Conservation (phyloP, 1,284 basidiomycete species). For the Sporisorium exsertum region DNA sequence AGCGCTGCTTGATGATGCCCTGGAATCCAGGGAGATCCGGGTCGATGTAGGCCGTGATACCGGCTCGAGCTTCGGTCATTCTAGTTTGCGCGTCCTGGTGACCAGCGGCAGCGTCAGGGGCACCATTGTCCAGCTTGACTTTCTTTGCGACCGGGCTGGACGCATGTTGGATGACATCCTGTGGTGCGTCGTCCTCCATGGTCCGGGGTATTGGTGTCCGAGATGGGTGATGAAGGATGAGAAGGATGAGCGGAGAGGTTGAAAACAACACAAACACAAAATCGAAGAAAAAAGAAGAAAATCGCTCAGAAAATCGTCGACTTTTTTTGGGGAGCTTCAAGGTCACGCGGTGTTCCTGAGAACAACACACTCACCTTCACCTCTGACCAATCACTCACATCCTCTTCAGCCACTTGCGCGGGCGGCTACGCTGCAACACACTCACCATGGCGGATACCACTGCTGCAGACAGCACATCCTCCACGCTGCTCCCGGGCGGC, state of each 20-base stretch:
- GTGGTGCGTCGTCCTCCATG: neutral
- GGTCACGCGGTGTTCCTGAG: no score
- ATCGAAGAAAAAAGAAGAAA: neutral
- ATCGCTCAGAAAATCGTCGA: neutral
- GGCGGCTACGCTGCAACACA: no score
- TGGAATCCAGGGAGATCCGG: conserved; percentile 51
- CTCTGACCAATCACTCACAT: no score
- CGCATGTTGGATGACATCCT: neutral
- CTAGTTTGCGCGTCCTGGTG: conserved; percentile 14
- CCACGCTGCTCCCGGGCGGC: conserved; percentile 32
- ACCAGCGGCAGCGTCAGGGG: neutral
- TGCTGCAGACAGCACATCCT: neutral
- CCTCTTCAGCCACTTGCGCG: no score
- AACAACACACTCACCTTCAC: no score
- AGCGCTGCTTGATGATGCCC: conserved; percentile 66
- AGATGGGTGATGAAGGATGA: neutral
- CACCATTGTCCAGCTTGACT: conserved; percentile 16
- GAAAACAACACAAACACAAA: neutral
- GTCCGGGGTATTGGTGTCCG: no score
- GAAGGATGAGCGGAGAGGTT: neutral
- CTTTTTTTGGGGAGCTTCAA: no score
- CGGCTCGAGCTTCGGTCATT: conserved; percentile 49
- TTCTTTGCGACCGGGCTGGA: conserved; percentile 22
- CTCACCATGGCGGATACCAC: conserved; percentile 16
- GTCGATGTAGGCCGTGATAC: conserved; percentile 57